Evolutionary conservation across 1,284 basidiomycete genomes (phyloP), one percentile per base, ranked within the genome.

Genomic region (Rhodofomes roseus): DNA sequence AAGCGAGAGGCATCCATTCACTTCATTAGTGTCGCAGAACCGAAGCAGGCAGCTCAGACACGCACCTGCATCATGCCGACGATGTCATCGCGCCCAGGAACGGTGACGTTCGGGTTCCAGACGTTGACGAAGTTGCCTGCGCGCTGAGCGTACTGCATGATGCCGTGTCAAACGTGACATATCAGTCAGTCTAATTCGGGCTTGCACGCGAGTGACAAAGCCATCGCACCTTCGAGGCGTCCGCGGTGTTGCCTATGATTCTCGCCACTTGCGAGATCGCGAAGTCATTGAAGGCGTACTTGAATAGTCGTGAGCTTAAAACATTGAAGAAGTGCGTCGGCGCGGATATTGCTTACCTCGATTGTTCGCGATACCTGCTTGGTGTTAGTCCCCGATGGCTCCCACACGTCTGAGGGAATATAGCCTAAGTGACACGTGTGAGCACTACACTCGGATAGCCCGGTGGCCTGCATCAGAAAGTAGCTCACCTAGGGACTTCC

Each of bases 251-350:
- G 20, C 80, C 80, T 7, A 86, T 73, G 6, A 78, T 65, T 63
- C 80, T 81, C 0, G 85, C 81, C 18, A 86, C 84, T 74, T 86
- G 84, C 2, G 84, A 80, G 57, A 87, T 81, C 4, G 81, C 72
- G 65, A 90, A 90, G 66, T 90, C 84, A 54, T 77, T 77, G 66
- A 85, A 86, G 0, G 84, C 77, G 62, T 85, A 78, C 84, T 86
- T 39, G 4, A 23, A 31, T n/a, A 1, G 12, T 34, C 50, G 31
- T 52, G 31, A 23, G 27, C n/a, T 12, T 20, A 8, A 36, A 20
- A 20, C 18, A 3, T 22, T 16, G 31, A n/a, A 25, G 11, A 22
- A 58, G n/a, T n/a, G 22, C 25, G 55, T 48, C 9, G n/a, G 29
- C 27, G 5, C 23, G 6, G 5, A 29, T 16, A 31, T 20, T 23